phyloP scores from a whole-genome alignment of 345 rosid genomes.

The Firmiana major region DNA sequence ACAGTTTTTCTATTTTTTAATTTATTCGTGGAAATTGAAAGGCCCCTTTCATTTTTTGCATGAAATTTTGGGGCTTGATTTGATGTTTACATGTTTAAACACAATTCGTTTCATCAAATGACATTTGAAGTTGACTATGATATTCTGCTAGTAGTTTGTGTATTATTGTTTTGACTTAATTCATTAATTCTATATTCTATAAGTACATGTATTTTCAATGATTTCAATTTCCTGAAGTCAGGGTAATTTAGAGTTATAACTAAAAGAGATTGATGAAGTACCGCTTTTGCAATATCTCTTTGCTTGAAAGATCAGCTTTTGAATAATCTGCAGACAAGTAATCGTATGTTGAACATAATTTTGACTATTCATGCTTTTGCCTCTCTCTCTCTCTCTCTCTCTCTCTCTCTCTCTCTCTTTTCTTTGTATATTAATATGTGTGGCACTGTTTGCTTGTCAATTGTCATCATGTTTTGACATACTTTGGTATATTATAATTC shows the following conservation, averaged over 20 bases:
- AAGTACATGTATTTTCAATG: no score
- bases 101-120: neutral
- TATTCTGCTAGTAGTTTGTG: neutral
- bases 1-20: neutral
- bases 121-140: neutral
- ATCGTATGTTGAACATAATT: neutral
- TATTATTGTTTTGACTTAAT: neutral
- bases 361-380: slow-evolving; percentile 8
- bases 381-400: no score
- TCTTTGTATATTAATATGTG: neutral
- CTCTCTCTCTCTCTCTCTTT: no score
- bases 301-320: neutral
- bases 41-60: neutral
- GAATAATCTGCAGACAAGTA: neutral
- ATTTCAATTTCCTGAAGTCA: no score
- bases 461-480: neutral
- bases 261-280: neutral
- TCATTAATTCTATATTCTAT: no score
- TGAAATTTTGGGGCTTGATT: neutral
- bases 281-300: neutral
- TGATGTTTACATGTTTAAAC: slow-evolving; percentile 9
- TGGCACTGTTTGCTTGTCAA: neutral
- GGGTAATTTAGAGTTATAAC: neutral
- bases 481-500: neutral
- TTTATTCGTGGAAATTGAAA: neutral